Conservation (phyloP, 2,329 filamentous ascomycete species). For the Bipolaris sorokiniana region DNA sequence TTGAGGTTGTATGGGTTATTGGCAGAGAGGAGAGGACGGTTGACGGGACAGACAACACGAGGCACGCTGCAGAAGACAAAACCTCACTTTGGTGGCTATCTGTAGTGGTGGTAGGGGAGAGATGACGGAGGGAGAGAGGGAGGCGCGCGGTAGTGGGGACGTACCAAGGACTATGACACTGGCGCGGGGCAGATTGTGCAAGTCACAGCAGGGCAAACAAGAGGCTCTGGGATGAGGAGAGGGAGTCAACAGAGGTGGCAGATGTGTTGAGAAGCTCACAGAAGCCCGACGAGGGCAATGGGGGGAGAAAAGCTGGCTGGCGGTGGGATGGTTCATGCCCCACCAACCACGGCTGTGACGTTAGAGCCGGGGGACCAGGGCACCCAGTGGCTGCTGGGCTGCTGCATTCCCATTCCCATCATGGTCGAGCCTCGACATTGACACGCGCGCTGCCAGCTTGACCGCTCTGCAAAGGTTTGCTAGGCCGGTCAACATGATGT, state of each 20-base stretch:
- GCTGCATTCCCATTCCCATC: conserved; percentile 21
- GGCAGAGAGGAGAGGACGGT: conserved; percentile 9
- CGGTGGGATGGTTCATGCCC: conserved; percentile 21
- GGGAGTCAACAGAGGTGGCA: background rate
- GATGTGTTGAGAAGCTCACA: conserved; percentile 8
- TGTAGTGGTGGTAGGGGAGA: background rate
- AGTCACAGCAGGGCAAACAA: background rate
- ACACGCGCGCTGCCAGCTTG: conserved; percentile 13
- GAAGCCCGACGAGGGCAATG: conserved; percentile 16
- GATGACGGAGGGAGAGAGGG: conserved; percentile 13
- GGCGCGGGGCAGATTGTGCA: background rate
- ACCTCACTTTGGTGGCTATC: conserved; percentile 15
- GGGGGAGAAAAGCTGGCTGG: conserved; percentile 22
- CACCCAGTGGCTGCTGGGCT: conserved; percentile 11
- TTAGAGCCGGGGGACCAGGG: conserved; percentile 14
- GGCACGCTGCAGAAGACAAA: background rate
- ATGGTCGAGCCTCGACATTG: conserved; percentile 20
- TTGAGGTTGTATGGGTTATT: conserved; percentile 8
- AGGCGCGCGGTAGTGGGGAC: conserved; percentile 4
- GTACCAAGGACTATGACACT: conserved; percentile 11
- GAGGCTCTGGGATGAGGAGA: background rate
- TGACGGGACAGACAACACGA: background rate
- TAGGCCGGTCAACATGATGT: conserved; percentile 28
- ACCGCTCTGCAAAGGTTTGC: conserved; percentile 15
- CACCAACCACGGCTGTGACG: conserved; percentile 19